Evolutionary conservation across 2,329 filamentous ascomycete species (phyloP).

Genomic region (Aspergillus oerlinghausenensis): DNA sequence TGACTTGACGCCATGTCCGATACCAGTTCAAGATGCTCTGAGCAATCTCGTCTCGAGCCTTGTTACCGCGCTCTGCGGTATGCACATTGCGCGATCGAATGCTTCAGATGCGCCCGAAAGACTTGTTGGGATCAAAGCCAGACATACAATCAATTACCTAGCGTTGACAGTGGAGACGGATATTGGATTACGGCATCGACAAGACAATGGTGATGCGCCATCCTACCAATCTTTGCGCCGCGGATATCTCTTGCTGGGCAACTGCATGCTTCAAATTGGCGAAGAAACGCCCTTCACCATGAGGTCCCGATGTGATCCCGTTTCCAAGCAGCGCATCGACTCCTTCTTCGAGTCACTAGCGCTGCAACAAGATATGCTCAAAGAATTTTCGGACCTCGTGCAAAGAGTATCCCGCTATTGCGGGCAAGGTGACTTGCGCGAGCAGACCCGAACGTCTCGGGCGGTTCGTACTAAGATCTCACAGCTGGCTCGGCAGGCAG

Average conservation of each 20-base stretch:
- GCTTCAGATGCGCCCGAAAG: constrained; percentile 9
- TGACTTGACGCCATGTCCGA: constrained; percentile 21
- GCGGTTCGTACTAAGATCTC: constrained; percentile 26
- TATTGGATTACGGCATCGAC: constrained; percentile 11
- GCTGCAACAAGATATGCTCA: constrained; percentile 27
- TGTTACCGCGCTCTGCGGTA: constrained; percentile 32
- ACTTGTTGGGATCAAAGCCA: constrained; percentile 19
- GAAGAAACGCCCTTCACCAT: constrained; percentile 11
- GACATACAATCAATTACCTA: constrained; percentile 22
- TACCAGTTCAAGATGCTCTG: constrained; percentile 33
- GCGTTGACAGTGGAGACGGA: constrained; percentile 21
- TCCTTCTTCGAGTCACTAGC: constrained; percentile 25
- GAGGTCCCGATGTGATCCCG: constrained; percentile 6
- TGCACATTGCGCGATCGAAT: constrained; percentile 32
- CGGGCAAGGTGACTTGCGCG: constrained; percentile 19
- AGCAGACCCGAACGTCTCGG: constrained; percentile 19
- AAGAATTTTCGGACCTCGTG: constrained; percentile 31
- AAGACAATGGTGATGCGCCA: constrained; percentile 6
- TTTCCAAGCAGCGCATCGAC: constrained; percentile 23
- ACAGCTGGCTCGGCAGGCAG: constrained; percentile 18
- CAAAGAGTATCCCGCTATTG: constrained; percentile 32
- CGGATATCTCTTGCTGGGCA: constrained; percentile 29
- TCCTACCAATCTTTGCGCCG: constrained; percentile 27
- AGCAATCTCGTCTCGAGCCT: constrained; percentile 35
- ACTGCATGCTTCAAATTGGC: constrained; percentile 26